Conservation (phyloP, 2,329 filamentous ascomycete genomes). For the Arthrobotrys sphaeroides region DNA sequence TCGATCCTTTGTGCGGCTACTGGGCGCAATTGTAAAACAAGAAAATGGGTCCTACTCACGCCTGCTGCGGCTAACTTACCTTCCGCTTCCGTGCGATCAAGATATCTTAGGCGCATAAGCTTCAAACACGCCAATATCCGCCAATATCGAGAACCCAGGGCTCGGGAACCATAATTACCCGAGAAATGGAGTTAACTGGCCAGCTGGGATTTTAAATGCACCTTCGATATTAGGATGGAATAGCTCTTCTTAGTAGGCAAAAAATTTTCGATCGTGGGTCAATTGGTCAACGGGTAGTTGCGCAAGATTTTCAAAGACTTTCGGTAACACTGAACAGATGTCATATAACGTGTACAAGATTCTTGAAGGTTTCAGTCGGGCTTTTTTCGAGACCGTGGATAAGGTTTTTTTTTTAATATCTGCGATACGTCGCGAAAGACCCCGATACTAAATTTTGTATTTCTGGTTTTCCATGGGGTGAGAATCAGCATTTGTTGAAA, state of each 20-base stretch:
- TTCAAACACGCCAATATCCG: slow-evolving; percentile 2
- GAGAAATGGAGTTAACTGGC: slow-evolving; percentile 6
- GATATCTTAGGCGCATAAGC: background rate
- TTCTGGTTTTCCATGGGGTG: background rate
- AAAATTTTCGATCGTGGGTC: background rate
- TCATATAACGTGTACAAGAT: background rate
- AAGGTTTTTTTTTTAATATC: too few species aligned
- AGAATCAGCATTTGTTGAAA: background rate
- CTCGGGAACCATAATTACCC: slow-evolving; percentile 4
- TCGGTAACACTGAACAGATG: slow-evolving; percentile 2
- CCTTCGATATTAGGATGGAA: background rate
- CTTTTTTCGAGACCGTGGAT: slow-evolving; percentile 1
- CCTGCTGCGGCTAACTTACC: background rate
- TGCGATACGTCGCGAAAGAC: background rate
- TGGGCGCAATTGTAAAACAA: background rate
- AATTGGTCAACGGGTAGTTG: slow-evolving; percentile 1
- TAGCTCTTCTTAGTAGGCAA: background rate
- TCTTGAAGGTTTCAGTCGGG: slow-evolving; percentile 10
- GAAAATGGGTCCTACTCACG: background rate
- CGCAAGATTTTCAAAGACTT: slow-evolving; percentile 8
- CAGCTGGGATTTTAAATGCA: background rate
- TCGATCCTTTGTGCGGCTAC: background rate
- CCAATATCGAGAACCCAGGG: background rate
- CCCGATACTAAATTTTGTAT: background rate
- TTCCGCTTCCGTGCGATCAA: background rate